Conservation (phyloP, 768 basidiomycete species). For the Mycena epipterygia region DNA sequence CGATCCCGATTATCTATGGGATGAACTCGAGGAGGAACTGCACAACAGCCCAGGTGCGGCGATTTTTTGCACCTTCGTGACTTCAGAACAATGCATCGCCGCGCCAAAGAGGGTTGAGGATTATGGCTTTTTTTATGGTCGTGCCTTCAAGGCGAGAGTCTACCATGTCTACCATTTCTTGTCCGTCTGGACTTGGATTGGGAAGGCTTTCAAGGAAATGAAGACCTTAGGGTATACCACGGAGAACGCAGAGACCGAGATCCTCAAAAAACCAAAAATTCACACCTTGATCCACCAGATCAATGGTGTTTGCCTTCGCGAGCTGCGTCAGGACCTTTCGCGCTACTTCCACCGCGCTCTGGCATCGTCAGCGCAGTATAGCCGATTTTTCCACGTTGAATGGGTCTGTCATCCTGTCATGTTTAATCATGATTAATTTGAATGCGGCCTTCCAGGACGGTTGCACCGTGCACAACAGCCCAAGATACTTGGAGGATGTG, state of each 20-base stretch:
- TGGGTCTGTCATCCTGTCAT: conserved; percentile 1
- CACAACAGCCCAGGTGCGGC: too few relatives aligned
- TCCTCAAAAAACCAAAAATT: conserved; percentile 7
- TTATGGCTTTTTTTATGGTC: background rate
- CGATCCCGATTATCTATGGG: background rate
- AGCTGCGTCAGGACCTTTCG: conserved; percentile 7
- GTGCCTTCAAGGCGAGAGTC: background rate
- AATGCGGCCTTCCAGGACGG: too few relatives aligned
- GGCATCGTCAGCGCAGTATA: conserved; percentile 2
- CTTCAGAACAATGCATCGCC: too few relatives aligned
- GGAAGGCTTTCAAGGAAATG: conserved; percentile 5
- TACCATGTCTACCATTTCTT: conserved; percentile 11
- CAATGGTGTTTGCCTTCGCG: conserved; percentile 6
- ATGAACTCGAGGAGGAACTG: background rate
- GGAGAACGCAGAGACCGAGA: conserved; percentile 3
- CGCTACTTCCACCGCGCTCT: conserved; percentile 5
- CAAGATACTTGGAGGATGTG: too few relatives aligned
- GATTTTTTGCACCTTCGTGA: too few relatives aligned
- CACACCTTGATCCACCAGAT: conserved; percentile 6
- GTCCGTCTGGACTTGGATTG: conserved; percentile 8
- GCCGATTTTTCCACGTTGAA: conserved; percentile 7
- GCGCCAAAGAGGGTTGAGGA: too few relatives aligned
- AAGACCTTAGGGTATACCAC: background rate
- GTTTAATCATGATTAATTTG: too few relatives aligned
- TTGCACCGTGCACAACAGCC: too few relatives aligned